Percentiles rank a stretch among this genome's conserved stretches.
Conservation (phyloP, 352 stramenopile genomes). For the Aphanomyces euteiches region DNA sequence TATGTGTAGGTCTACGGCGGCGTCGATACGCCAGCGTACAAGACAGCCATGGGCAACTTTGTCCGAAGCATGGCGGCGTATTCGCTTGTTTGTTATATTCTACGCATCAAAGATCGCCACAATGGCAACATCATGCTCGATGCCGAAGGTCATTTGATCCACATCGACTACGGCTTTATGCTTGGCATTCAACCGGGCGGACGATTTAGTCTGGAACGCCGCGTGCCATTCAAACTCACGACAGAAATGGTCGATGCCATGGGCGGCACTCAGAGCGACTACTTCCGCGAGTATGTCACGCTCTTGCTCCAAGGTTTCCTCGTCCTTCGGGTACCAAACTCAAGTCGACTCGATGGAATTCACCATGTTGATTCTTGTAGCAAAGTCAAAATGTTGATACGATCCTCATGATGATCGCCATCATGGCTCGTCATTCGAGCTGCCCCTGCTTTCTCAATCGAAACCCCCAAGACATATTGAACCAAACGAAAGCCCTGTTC, state of each 20-base stretch:
- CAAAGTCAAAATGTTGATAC: slow-evolving; percentile 86
- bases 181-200: slow-evolving; percentile 94
- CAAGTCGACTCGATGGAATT: neutral
- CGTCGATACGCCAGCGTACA: slow-evolving; percentile 76
- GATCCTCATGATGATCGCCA: slow-evolving; percentile 95
- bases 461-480: slow-evolving; percentile 69
- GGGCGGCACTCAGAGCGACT: slow-evolving; percentile 85
- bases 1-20: slow-evolving; percentile 91
- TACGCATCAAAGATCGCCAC: slow-evolving; percentile 98
- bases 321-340: slow-evolving; percentile 81
- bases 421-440: slow-evolving; percentile 93
- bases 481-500: slow-evolving; percentile 72
- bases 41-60: slow-evolving; percentile 96
- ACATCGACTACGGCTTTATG: slow-evolving; percentile 99
- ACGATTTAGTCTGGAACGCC: slow-evolving; percentile 93
- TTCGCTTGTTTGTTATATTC: slow-evolving; percentile 96
- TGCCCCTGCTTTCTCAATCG: slow-evolving; percentile 94
- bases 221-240: slow-evolving; percentile 97
- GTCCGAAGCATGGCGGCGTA: slow-evolving; percentile 96
- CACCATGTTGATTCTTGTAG: slow-evolving; percentile 18
- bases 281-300: slow-evolving; percentile 97
- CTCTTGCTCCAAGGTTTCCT: slow-evolving; percentile 97
- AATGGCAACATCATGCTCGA: slow-evolving; percentile 99
- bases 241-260: slow-evolving; percentile 97
- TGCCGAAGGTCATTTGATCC: slow-evolving; percentile 94